Conservation (phyloP, 345 rosid species). For the Camelina neglecta region DNA sequence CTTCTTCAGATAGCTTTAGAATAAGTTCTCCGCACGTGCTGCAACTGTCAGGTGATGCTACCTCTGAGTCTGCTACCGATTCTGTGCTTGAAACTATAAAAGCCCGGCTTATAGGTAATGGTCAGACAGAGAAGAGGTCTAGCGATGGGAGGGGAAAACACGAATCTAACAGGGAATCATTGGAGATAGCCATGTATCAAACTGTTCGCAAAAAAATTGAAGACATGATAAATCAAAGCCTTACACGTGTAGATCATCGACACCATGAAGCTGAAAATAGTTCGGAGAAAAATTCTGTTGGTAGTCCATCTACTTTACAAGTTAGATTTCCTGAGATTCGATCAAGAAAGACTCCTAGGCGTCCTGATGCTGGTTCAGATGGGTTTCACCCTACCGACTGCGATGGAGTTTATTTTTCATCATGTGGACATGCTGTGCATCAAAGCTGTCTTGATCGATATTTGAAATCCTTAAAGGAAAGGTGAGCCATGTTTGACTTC, state of each 20-base stretch:
- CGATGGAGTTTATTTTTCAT: constrained; percentile 86
- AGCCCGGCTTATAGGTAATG: constrained; percentile 56
- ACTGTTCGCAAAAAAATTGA: constrained; percentile 52
- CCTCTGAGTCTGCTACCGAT: constrained; percentile 51
- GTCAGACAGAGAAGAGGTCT: constrained; percentile 48
- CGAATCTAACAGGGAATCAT: constrained; percentile 50
- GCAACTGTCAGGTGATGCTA: constrained; percentile 56
- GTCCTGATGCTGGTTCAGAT: constrained; percentile 51
- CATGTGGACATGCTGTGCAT: constrained; percentile 99
- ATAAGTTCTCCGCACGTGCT: constrained; percentile 48
- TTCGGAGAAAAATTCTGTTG: constrained; percentile 39
- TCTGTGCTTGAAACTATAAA: constrained; percentile 59
- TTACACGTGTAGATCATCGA: constrained; percentile 37
- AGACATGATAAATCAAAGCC: constrained; percentile 37
- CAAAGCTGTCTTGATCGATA: constrained; percentile 88
- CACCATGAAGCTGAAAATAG: constrained; percentile 45
- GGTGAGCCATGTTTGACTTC: constrained; percentile 51
- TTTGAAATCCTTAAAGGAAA: constrained; percentile 79
- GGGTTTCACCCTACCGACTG: constrained; percentile 77
- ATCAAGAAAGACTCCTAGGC: constrained; percentile 59
- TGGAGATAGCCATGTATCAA: constrained; percentile 69
- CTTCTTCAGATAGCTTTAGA: constrained; percentile 47
- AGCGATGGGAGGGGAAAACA: constrained; percentile 51
- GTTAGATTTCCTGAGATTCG: constrained; percentile 57
- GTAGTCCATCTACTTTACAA: constrained; percentile 55